These are phyloP conservation scores for Pisolithus marmoratus DNA, from an alignment of 768 basidiomycete species.

Conservation along the genomic window DNA sequence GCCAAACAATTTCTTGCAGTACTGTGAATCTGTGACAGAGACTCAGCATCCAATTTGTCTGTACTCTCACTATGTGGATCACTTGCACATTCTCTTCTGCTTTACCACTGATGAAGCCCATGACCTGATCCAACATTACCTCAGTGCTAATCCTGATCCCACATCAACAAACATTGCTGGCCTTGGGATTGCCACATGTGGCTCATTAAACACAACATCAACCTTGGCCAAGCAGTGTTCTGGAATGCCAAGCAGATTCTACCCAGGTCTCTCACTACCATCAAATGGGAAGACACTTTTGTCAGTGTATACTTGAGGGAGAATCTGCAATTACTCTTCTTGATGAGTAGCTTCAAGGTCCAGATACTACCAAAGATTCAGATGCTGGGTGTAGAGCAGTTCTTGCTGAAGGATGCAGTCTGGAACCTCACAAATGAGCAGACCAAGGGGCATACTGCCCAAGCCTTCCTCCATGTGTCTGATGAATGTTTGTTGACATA, in stretches of 20 bases:
- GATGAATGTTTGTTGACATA: conserved; percentile 62
- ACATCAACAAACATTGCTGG: conserved; percentile 99
- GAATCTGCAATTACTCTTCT: conserved; percentile 96
- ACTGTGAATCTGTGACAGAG: conserved; percentile 90
- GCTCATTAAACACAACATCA: conserved; percentile 98
- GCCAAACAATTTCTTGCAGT: conserved; percentile 99
- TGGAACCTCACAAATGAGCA: conserved; percentile 98
- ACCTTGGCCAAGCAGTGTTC: conserved; percentile 95
- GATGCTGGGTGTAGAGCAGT: conserved; percentile 94
- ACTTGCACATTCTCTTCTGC: conserved; percentile 92
- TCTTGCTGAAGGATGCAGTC: conserved; percentile 91
- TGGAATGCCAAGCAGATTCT: conserved; percentile 99
- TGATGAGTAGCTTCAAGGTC: conserved; percentile 98
- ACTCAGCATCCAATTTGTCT: conserved; percentile 96
- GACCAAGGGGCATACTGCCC: conserved; percentile 95
- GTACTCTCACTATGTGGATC: conserved; percentile 95
- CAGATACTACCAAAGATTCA: conserved; percentile 96
- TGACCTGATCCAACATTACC: conserved; percentile 96
- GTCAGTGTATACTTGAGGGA: conserved; percentile 96
- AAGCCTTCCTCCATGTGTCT: conserved; percentile 96
- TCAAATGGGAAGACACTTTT: conserved; percentile 98
- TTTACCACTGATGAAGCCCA: conserved; percentile 97
- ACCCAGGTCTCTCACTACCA: conserved; percentile 92
- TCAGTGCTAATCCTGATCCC: conserved; percentile 96
- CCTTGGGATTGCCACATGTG: conserved; percentile 99